Evolutionary conservation across 2,329 filamentous ascomycete genomes (phyloP).

Genomic region (Xylaria sp.): DNA sequence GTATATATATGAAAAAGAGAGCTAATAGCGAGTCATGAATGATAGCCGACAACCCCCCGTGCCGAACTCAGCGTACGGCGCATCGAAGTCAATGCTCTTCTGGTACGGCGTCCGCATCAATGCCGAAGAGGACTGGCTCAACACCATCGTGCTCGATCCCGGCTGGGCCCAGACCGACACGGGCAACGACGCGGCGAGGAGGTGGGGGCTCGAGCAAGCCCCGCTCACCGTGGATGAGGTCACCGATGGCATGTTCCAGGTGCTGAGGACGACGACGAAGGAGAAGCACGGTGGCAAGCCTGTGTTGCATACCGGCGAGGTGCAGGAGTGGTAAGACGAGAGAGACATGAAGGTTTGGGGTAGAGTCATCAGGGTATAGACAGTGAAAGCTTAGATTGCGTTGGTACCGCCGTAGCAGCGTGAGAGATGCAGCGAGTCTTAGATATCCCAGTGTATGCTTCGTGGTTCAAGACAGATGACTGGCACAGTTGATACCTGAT

Average conservation of each 20-base stretch:
- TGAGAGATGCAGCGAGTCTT: background rate
- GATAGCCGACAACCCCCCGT: constrained; percentile 42
- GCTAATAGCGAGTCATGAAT: background rate
- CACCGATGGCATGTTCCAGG: constrained; percentile 48
- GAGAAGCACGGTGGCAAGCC: constrained; percentile 38
- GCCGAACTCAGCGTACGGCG: constrained; percentile 55
- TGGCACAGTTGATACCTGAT: background rate
- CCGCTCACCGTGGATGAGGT: constrained; percentile 52
- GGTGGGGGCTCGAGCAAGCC: constrained; percentile 49
- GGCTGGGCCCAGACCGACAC: constrained; percentile 57
- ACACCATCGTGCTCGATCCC: constrained; percentile 49
- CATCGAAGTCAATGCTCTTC: constrained; percentile 54
- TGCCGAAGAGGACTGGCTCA: constrained; percentile 51
- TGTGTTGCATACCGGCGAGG: constrained; percentile 36
- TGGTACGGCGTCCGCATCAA: constrained; percentile 50
- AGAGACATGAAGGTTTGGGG: background rate
- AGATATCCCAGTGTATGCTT: background rate
- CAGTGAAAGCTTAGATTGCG: background rate
- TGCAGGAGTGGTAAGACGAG: constrained; percentile 22
- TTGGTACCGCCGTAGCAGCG: background rate
- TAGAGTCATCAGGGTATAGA: background rate
- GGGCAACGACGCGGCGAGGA: constrained; percentile 52
- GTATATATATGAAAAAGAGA: background rate
- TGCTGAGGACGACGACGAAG: constrained; percentile 36
- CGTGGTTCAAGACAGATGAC: background rate